Evolutionary conservation across 2,329 filamentous ascomycete genomes (phyloP).

Genomic region (Huntiella savannae): DNA sequence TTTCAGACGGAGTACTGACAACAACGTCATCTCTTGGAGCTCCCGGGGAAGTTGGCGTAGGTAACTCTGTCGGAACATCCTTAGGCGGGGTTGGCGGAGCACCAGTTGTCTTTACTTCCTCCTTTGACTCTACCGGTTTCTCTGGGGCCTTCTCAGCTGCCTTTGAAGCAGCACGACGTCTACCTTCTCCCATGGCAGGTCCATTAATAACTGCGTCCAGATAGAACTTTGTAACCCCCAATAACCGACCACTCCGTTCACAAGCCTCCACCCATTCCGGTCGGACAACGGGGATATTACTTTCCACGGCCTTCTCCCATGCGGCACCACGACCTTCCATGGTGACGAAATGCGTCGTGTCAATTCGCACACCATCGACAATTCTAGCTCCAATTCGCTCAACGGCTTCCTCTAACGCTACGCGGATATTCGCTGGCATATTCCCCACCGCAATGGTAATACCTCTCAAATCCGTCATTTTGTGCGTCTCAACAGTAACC

Average conservation of each 20-base stretch:
- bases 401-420: conserved; percentile 55
- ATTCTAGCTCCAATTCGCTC: conserved; percentile 85
- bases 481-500: conserved; percentile 76
- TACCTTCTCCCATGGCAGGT: conserved; percentile 20
- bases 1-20: not conserved
- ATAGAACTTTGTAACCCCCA: conserved; percentile 91
- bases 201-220: conserved; percentile 52
- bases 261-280: conserved; percentile 98
- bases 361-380: conserved; percentile 76
- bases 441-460: conserved; percentile 88
- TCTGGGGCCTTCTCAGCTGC: conserved; percentile 15
- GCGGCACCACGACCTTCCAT: conserved; percentile 74
- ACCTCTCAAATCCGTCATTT: conserved; percentile 93
- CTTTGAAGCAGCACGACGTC: conserved; percentile 14
- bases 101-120: conserved; percentile 13
- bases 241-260: conserved; percentile 76
- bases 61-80: conserved; percentile 13
- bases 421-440: conserved; percentile 52
- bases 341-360: conserved; percentile 96
- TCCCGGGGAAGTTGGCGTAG: conserved; percentile 11
- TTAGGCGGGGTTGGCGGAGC: conserved; percentile 13
- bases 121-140: conserved; percentile 11
- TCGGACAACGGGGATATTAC: conserved; percentile 91
- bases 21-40: conserved; percentile 12
- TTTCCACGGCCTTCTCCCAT: conserved; percentile 95